Percentiles rank a stretch among this genome's conserved stretches.
phyloP scores from a whole-genome alignment of 371 early-diverging fungal genomes.

The Mucor plumbeus region DNA sequence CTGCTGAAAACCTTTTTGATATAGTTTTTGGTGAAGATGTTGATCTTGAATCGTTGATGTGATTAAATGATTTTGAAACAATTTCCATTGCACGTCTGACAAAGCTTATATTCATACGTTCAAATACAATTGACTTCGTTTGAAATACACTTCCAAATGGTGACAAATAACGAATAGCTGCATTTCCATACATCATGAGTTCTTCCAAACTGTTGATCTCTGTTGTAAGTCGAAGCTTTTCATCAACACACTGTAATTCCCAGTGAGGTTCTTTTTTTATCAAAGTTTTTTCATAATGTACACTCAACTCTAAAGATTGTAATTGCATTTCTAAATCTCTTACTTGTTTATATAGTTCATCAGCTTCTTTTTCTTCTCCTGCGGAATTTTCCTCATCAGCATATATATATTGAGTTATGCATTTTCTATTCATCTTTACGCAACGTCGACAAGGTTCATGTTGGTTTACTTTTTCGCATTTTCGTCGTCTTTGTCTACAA shows the following conservation, averaged over 20 bases:
- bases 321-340: slow-evolving; percentile 13
- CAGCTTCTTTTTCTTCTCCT: slow-evolving; percentile 12
- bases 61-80: neutral
- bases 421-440: slow-evolving; percentile 16
- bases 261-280: slow-evolving; percentile 18
- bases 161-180: slow-evolving; percentile 23
- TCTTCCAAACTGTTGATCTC: slow-evolving; percentile 22
- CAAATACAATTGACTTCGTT: neutral
- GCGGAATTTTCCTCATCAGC: neutral
- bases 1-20: slow-evolving; percentile 9
- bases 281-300: slow-evolving; percentile 10
- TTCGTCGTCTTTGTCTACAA: slow-evolving; percentile 29
- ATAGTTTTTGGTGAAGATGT: slow-evolving; percentile 6
- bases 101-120: slow-evolving; percentile 7
- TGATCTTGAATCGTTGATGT: neutral
- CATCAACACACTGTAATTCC: slow-evolving; percentile 10
- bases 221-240: slow-evolving; percentile 8
- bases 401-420: slow-evolving; percentile 14
- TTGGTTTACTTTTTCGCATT: slow-evolving; percentile 20
- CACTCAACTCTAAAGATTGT: slow-evolving; percentile 7
- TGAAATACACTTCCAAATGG: slow-evolving; percentile 24
- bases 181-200: slow-evolving; percentile 15
- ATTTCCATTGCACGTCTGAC: slow-evolving; percentile 8
- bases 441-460: slow-evolving; percentile 27
- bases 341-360: slow-evolving; percentile 16